Base-by-base conservation (phyloP, 441 rosid genomes). In the Rhodomyrtus psidioides region DNA sequence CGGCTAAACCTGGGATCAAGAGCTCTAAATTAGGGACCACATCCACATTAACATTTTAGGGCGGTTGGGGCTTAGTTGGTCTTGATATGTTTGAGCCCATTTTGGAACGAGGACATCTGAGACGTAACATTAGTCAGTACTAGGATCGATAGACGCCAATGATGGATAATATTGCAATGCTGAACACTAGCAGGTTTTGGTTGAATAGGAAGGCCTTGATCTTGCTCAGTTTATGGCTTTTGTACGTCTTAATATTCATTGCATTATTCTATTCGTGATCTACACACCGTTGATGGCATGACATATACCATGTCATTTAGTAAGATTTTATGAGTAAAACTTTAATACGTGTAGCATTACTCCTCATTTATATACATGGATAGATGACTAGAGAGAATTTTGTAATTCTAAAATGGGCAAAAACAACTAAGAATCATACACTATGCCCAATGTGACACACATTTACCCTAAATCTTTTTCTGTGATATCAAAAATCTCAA, bases 1-100 rank as follows among this genome's bases (percentile, higher is more conserved):
- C 0, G 0, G 10, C n/a, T 5, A 65, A 34, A 65, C 0, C 79
- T 65, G 15, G 0, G n/a, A 65, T 1, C 0, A 65, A 4, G 26
- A 65, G 49, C 79, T 9, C 2, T 12, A 34, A 34, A 65, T 65
- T 58, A 58, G 30, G 17, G 30, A 58, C 26, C 26, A 23, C 12
- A 55, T 2, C 26, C 26, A 5, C 26, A 55, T 55, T 3, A 55
- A 55, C 26, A 21, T 7, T 34, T 34, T 34, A 4, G 34, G 34
- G 34, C 1, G 12, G 57, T 55, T 21, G 26, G 23, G 26, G 0
- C 57, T 55, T 55, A 24, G 12, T 55, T 4, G 26, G 1, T 55
- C 57, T 3, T 1, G 4, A 55, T 55, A 55, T 55, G 7, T 55
- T 55, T 21, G 8, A 21, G 3, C 12, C 57, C 12, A 55, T 55